Evolutionary conservation across 345 rosid species (phyloP), one percentile per base, ranked within the genome.

Genomic region (Populus nigra): DNA sequence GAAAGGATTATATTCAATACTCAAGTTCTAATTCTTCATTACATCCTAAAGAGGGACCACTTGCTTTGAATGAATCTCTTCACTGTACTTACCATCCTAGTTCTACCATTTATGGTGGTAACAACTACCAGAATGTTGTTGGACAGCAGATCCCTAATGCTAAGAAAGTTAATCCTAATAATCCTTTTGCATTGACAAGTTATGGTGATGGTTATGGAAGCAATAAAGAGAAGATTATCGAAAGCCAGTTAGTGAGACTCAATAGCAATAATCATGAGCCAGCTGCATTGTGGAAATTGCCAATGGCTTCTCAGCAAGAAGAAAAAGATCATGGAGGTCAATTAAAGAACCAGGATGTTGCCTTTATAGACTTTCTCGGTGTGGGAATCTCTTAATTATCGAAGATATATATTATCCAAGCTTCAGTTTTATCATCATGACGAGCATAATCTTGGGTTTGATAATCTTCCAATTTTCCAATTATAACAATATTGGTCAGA

Each of bases 301-400:
- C 73, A 41, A 23, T 31, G 53, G 27, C 67, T 38, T 73, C 71
- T 20, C 59, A 76, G 23, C 62, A 59, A 61, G 69, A 61, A 31
- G 25, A 77, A 55, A 45, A 33, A 22, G 68, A 68, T 7, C 43
- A 50, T 41, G 85, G 76, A 69, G 83, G 74, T n/a, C 65, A 59
- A 65, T 63, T 87, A 6, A 80, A 63, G 22, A 71, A 73, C 74
- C 69, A 83, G 68, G 87, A 84, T 70, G 87, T 80, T 84, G 86
- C 86, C 27, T 89, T 90, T 80, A 90, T 90, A 62, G 94, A 90
- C 77, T 89, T 89, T 87, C 92, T 89, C 78, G 89, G 90, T 72
- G 92, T 89, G 71, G 91, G 89, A 78, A 73, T 78, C 33, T 83
- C 88, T 53, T 81, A 27, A 53, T 50, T 43, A 49, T 33, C 41